These are phyloP conservation scores for Caryopteris hybrid DNA, from an alignment of 305 asterid genomes.

Conservation along the genomic window DNA sequence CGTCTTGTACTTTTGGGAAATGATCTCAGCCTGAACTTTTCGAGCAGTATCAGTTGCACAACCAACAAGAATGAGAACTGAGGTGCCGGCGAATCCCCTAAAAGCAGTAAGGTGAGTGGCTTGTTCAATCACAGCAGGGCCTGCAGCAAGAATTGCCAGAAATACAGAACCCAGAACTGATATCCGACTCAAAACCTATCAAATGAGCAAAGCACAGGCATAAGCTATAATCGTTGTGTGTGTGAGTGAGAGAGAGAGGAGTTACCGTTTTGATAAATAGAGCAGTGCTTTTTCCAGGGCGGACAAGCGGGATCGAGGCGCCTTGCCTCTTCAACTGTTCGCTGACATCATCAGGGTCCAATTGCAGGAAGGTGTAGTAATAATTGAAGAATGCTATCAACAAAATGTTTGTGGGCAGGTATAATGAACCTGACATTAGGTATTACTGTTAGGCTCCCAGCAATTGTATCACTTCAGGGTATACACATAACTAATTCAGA, in stretches of 20 bases:
- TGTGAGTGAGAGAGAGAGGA: neutral
- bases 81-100: slow-evolving; percentile 90
- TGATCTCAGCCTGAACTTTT: slow-evolving; percentile 90
- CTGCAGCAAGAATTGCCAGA: slow-evolving; percentile 83
- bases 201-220: neutral
- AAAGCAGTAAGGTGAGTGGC: slow-evolving; percentile 89
- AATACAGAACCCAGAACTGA: slow-evolving; percentile 88
- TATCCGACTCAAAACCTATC: slow-evolving; percentile 86
- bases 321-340: slow-evolving; percentile 98
- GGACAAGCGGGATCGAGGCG: slow-evolving; percentile 89
- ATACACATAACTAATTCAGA: neutral
- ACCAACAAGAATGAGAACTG: slow-evolving; percentile 89
- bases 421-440: slow-evolving; percentile 62
- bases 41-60: slow-evolving; percentile 95
- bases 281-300: slow-evolving; percentile 97
- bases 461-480: neutral
- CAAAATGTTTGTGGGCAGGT: slow-evolving; percentile 78
- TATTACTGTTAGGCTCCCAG: neutral
- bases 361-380: slow-evolving; percentile 92
- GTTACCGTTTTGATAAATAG: slow-evolving; percentile 70
- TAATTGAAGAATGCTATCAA: slow-evolving; percentile 96
- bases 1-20: slow-evolving; percentile 86
- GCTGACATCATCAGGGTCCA: slow-evolving; percentile 95
- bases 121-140: slow-evolving; percentile 91
- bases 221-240: neutral